A percentile compares a stretch with the other conserved stretches of the same genome.
These are phyloP conservation scores for Amylostereum chailletii DNA, from an alignment of 1,284 basidiomycete species.

Conservation along the genomic window DNA sequence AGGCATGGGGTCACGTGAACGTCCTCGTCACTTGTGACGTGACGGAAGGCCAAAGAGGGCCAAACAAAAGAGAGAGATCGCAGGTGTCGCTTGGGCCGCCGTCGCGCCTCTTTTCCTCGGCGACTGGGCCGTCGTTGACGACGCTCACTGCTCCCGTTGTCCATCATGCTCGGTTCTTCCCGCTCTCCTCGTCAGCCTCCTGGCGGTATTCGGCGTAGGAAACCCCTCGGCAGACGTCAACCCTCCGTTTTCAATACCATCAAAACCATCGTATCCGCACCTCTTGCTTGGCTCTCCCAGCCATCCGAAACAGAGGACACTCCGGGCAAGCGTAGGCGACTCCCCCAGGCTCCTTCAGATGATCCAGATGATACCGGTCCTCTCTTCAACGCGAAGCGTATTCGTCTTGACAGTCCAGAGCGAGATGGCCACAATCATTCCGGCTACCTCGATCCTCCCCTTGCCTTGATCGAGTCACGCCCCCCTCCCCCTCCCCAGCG, in stretches of 20 bases:
- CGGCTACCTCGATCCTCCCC: constrained; percentile 51
- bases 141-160: too few relatives aligned
- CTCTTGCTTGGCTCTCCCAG: constrained; percentile 48
- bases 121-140: too few relatives aligned
- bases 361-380: constrained; percentile 4
- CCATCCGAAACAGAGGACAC: constrained; percentile 20
- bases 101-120: too few relatives aligned
- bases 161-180: too few relatives aligned
- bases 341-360: constrained; percentile 3
- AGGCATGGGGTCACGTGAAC: too few relatives aligned
- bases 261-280: constrained; percentile 57
- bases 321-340: constrained; percentile 11
- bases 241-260: constrained; percentile 20
- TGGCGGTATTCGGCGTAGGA: constrained; percentile 7
- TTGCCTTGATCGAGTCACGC: neutral
- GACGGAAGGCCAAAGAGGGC: too few relatives aligned
- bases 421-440: neutral
- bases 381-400: constrained; percentile 29
- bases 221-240: neutral
- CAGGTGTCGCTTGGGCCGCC: too few relatives aligned
- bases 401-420: constrained; percentile 44
- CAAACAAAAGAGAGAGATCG: too few relatives aligned
- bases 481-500: neutral
- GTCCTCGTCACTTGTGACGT: too few relatives aligned
- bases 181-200: too few relatives aligned